phyloP scores from a whole-genome alignment of 2,329 filamentous ascomycete genomes.

The Aspergillus sp. region DNA sequence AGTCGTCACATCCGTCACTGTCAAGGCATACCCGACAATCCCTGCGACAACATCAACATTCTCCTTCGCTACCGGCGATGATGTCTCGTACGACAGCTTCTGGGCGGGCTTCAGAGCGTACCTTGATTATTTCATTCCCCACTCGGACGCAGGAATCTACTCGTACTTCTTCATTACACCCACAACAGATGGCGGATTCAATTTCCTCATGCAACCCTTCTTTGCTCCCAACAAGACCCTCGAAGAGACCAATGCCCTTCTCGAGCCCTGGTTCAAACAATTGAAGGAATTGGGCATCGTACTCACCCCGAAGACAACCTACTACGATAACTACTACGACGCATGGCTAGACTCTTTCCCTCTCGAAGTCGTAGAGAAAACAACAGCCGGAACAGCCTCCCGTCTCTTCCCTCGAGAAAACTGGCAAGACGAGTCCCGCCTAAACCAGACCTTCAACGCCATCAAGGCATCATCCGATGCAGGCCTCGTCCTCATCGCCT shows the following conservation, averaged over 20 bases:
- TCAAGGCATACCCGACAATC: constrained; percentile 27
- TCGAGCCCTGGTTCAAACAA: constrained; percentile 28
- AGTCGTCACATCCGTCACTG: constrained; percentile 29
- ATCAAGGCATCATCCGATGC: constrained; percentile 5
- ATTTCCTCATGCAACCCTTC: constrained; percentile 30
- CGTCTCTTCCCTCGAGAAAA: constrained; percentile 38
- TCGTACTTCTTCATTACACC: constrained; percentile 30
- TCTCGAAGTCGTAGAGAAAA: constrained; percentile 22
- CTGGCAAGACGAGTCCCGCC: constrained; percentile 25
- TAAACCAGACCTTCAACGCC: constrained; percentile 31
- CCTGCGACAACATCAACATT: constrained; percentile 29
- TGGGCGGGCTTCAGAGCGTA: constrained; percentile 30
- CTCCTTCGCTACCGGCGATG: constrained; percentile 23
- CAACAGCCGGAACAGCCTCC: constrained; percentile 25
- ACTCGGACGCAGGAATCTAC: constrained; percentile 32
- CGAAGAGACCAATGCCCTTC: constrained; percentile 24
- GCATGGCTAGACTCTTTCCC: constrained; percentile 30
- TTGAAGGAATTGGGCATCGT: constrained; percentile 24
- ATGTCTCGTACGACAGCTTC: constrained; percentile 27
- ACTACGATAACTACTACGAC: constrained; percentile 29
- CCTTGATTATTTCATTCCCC: constrained; percentile 24
- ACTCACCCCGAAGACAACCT: constrained; percentile 24
- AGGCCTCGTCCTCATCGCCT: constrained; percentile 1
- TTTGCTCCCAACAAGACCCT: constrained; percentile 28
- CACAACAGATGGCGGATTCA: constrained; percentile 26